phyloP scores from a whole-genome alignment of 2,329 filamentous ascomycete species.

The Cryoendolithus antarcticus region DNA sequence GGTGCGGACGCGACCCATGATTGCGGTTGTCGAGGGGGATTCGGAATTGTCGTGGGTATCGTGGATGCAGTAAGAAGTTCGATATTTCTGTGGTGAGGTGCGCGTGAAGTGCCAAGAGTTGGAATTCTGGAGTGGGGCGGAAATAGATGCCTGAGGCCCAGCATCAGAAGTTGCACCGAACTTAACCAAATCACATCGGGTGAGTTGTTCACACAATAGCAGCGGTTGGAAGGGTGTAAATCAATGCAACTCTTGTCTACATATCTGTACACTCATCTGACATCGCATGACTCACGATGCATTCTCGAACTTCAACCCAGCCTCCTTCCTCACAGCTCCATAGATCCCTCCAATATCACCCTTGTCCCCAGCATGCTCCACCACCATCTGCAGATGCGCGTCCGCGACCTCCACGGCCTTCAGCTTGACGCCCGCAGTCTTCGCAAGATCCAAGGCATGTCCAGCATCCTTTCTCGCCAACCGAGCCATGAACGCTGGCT shows the following conservation, averaged over 20 bases:
- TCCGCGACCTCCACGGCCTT: conserved; percentile 55
- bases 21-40: conserved; percentile 22
- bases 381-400: conserved; percentile 55
- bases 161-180: too few species aligned
- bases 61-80: too few species aligned
- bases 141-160: too few species aligned
- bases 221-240: too few species aligned
- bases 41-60: too few species aligned
- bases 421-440: conserved; percentile 48
- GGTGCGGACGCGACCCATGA: conserved; percentile 46
- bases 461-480: conserved; percentile 70
- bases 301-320: conserved; percentile 58
- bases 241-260: too few species aligned
- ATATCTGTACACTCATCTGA: not conserved
- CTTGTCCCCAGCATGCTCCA: conserved; percentile 53
- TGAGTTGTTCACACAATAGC: too few species aligned
- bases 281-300: not conserved
- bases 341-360: conserved; percentile 78
- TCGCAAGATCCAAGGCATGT: conserved; percentile 59
- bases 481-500: conserved; percentile 72
- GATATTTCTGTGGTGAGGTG: too few species aligned
- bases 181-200: too few species aligned
- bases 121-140: too few species aligned
- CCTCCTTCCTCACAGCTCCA: conserved; percentile 62
- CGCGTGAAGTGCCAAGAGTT: too few species aligned